Percentiles rank a stretch among this genome's conserved stretches.
Evolutionary conservation across 1,284 basidiomycete genomes (phyloP).

Genomic region (Farysia itapuensis): DNA sequence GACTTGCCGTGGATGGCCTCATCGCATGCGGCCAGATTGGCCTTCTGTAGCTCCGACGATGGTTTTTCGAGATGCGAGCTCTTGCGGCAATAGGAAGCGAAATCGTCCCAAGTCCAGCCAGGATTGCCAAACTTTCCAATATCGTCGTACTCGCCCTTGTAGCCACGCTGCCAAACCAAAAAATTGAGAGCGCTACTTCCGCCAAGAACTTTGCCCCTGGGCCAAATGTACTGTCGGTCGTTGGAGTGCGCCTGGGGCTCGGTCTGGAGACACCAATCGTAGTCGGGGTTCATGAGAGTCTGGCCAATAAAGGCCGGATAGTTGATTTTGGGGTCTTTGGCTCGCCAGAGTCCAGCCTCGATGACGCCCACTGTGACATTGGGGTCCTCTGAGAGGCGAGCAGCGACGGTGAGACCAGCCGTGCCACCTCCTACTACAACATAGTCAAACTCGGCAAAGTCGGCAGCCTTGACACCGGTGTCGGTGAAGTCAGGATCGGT

Average conservation of each 20-base stretch:
- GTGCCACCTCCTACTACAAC: conserved; percentile 44
- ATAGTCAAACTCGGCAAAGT: conserved; percentile 47
- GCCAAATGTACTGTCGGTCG: conserved; percentile 37
- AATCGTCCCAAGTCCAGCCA: conserved; percentile 47
- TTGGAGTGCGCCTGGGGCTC: conserved; percentile 35
- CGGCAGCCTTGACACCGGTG: conserved; percentile 30
- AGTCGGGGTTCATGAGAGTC: conserved; percentile 41
- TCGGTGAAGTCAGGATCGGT: conserved; percentile 13
- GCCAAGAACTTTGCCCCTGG: conserved; percentile 35
- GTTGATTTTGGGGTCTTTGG: conserved; percentile 42
- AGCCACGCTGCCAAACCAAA: conserved; percentile 46
- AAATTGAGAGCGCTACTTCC: conserved; percentile 62
- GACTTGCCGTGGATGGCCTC: conserved; percentile 28
- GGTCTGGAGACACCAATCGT: conserved; percentile 40
- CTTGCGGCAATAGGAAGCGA: conserved; percentile 23
- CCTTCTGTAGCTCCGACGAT: conserved; percentile 27
- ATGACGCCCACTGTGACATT: conserved; percentile 42
- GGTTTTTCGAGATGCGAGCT: conserved; percentile 24
- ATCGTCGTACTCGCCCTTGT: conserved; percentile 43
- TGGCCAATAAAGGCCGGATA: conserved; percentile 39
- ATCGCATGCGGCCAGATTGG: conserved; percentile 34
- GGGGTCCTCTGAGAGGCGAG: conserved; percentile 37
- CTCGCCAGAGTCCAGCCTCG: conserved; percentile 44
- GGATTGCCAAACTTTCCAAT: conserved; percentile 37
- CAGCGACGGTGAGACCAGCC: conserved; percentile 42